Base-by-base conservation (phyloP, 441 rosid species). In the Arabidopsis hybrid region DNA sequence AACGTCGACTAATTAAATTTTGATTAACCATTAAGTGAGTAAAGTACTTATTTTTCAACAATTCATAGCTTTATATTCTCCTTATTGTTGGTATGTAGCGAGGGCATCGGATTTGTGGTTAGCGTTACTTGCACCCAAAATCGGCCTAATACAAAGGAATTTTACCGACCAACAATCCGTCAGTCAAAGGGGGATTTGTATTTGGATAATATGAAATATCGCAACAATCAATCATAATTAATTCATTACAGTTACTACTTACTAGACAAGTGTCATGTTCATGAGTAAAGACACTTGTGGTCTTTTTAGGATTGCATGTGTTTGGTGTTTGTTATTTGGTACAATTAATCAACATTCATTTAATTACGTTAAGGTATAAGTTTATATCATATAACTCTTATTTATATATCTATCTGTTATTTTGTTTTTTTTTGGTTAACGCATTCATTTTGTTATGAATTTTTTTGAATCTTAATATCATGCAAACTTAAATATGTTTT, bases 311-410 rank as follows among this genome's bases (percentile, higher is more conserved):
- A 47, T 17, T 46, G 26, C 49, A 29, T 60, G 42, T 14, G 60
- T 59, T 50, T 36, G 59, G 74, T 70, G 8, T 46, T 59, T 21
- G 66, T 29, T 69, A 26, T 13, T 43, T 57, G 45, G 45, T 69
- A 58, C 49, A 59, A 59, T 6, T 18, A 14, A 10, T 16, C 49
- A 34, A n/a, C 14, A 59, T 49, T 70, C 40, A 16, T 49, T 60
- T 49, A 38, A 36, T 46, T 32, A 13, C 35, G 29, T 18, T 6
- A 50, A 58, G 7, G 3, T 18, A 50, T 50, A 18, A 18, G 58
- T 52, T 9, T 5, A 10, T 57, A 14, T 34, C 42, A n/a, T n/a
- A 31, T 55, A 29, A 46, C 51, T 46, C 18, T n/a, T 39, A 39
- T 10, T 8, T 8, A 40, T 40, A 6, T 6, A 34, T 34, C 6